Conservation (phyloP, 1,284 basidiomycete genomes). For the Tilletia caries region DNA sequence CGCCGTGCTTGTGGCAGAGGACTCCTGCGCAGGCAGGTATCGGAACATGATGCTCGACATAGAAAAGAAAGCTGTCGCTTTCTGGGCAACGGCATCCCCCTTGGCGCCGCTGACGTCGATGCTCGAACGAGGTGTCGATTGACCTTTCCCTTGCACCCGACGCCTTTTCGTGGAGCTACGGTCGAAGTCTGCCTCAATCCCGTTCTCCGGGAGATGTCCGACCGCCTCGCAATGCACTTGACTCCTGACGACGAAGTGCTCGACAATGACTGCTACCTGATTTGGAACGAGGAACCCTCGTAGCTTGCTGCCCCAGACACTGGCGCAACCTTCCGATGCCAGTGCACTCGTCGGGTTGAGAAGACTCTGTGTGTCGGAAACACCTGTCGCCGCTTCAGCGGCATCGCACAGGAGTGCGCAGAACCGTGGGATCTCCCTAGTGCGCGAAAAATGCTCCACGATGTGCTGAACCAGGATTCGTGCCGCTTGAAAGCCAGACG, state of each 20-base stretch:
- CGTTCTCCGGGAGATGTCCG: too few relatives aligned
- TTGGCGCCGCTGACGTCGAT: too few relatives aligned
- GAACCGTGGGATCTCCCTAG: background rate
- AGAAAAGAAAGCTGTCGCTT: too few relatives aligned
- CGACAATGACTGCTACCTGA: background rate
- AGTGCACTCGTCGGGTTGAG: background rate
- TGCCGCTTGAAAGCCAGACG: background rate
- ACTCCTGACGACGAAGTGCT: too few relatives aligned
- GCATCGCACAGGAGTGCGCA: conserved; percentile 6
- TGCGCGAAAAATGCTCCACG: background rate
- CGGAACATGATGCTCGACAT: conserved; percentile 3
- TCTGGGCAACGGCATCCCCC: too few relatives aligned
- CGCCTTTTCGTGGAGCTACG: too few relatives aligned
- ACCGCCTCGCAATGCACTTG: too few relatives aligned
- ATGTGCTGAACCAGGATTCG: background rate
- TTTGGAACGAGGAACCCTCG: background rate
- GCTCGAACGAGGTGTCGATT: too few relatives aligned
- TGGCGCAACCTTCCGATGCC: background rate
- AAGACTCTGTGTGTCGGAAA: too few relatives aligned
- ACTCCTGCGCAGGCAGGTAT: background rate
- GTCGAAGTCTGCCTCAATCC: too few relatives aligned
- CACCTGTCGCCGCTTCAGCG: background rate
- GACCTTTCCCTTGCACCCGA: too few relatives aligned
- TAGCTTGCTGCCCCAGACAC: background rate
- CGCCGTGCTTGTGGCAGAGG: background rate